Evolutionary conservation across 345 rosid species (phyloP).

Genomic region (Corymbia maculata): DNA sequence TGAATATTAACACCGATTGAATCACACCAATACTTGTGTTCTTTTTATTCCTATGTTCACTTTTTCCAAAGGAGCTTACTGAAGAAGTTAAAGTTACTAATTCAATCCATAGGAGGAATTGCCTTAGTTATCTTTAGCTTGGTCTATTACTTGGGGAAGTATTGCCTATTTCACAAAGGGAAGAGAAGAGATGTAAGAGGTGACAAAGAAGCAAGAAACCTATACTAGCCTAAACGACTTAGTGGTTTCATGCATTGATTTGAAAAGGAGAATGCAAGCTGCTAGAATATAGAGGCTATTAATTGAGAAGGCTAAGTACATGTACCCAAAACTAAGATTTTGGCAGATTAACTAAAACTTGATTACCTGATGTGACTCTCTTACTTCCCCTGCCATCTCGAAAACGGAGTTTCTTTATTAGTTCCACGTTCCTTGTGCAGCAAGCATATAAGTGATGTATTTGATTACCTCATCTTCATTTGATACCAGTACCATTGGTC

Average conservation of each 20-base stretch:
- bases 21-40: too few relatives aligned
- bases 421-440: not conserved
- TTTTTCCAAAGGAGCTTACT: too few relatives aligned
- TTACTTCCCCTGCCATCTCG: not conserved
- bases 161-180: not conserved
- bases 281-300: too few relatives aligned
- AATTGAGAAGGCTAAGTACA: not conserved
- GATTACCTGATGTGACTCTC: not conserved
- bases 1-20: not conserved
- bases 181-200: not conserved
- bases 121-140: not conserved
- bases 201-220: too few relatives aligned
- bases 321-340: not conserved
- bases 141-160: not conserved
- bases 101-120: not conserved
- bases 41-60: too few relatives aligned
- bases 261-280: too few relatives aligned
- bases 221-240: too few relatives aligned
- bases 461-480: not conserved
- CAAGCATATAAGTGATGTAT: not conserved
- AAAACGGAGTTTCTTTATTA: not conserved
- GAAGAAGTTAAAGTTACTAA: not conserved
- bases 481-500: not conserved
- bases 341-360: not conserved
- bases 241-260: too few relatives aligned